Evolutionary conservation across 192 early-diverging fungal genomes (phyloP), one percentile per base, ranked within the genome.

Genomic region (Ambispora gerdemannii): DNA sequence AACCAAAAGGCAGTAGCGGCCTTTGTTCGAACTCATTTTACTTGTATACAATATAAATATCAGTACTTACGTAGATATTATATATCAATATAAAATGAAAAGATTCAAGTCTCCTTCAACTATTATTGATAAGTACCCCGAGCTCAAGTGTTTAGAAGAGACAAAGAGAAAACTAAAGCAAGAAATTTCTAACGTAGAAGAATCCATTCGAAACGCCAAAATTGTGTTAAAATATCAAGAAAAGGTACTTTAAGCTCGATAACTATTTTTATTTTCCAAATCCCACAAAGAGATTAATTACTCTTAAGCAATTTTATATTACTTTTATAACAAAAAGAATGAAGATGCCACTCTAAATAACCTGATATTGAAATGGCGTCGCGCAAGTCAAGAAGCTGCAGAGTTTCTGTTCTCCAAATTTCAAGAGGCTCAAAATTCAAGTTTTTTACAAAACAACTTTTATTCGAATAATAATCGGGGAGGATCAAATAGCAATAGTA

Each of bases 351-450:
- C 24, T 2, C 20, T 58, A 13, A 11, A 58, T 13, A 24, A 20
- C 11, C 24, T 58, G 22, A 58, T 58, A 28, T 20, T 58, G 13
- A 58, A 58, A 58, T 58, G 55, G 55, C 55, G 55, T 27, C 20
- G 24, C 0, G 55, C 55, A 24, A 58, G 55, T 24, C 55, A 58
- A 30, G 19, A 58, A 58, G 55, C 55, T 25, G 55, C 55, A 20
- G 55, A 58, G 28, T 58, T 58, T 30, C 4, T 1, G 13, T 58
- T 58, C 24, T 27, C 20, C 11, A 58, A 58, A 20, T 27, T 58
- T 20, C 20, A 15, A 43, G 38, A 43, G 15, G 7, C 6, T 15
- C 38, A 43, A 15, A 43, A 6, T 43, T 43, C 38, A 43, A 6
- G 6, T 43, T 15, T 10, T 6, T 15, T 10, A 6, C 38, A 43